Evolutionary conservation across 192 early-diverging fungal species (phyloP).

Genomic region (Mortierella hygrophila): DNA sequence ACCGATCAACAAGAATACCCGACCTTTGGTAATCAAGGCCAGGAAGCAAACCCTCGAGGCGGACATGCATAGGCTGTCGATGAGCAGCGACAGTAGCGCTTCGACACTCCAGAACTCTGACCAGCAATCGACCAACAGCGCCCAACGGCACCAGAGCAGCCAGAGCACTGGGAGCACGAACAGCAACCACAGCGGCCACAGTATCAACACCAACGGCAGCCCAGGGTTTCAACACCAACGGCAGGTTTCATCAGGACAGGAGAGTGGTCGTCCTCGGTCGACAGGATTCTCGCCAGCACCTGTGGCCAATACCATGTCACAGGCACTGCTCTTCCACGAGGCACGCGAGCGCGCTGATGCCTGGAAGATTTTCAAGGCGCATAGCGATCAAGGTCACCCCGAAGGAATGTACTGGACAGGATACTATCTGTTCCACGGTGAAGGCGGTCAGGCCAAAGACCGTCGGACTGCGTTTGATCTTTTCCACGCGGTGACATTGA

Average conservation of each 20-base stretch:
- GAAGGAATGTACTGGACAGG: slow-evolving; percentile 54
- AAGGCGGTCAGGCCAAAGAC: slow-evolving; percentile 34
- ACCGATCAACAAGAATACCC: slow-evolving; percentile 33
- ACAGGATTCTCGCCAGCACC: slow-evolving; percentile 5
- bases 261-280: slow-evolving; percentile 16
- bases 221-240: neutral
- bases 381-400: slow-evolving; percentile 29
- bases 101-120: neutral
- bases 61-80: slow-evolving; percentile 15
- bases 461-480: slow-evolving; percentile 24
- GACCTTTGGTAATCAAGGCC: slow-evolving; percentile 16
- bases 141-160: neutral
- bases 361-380: slow-evolving; percentile 41
- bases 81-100: neutral
- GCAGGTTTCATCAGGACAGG: neutral
- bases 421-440: slow-evolving; percentile 50
- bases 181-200: neutral
- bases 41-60: slow-evolving; percentile 21
- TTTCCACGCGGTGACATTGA: slow-evolving; percentile 30
- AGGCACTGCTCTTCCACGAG: slow-evolving; percentile 32
- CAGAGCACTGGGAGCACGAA: neutral
- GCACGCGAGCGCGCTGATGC: slow-evolving; percentile 32
- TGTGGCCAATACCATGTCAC: slow-evolving; percentile 20
- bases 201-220: neutral
- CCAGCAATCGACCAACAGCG: neutral